These are phyloP conservation scores for Dioscorea dumetorum DNA, from an alignment of 106 monocot species.

Conservation along the genomic window DNA sequence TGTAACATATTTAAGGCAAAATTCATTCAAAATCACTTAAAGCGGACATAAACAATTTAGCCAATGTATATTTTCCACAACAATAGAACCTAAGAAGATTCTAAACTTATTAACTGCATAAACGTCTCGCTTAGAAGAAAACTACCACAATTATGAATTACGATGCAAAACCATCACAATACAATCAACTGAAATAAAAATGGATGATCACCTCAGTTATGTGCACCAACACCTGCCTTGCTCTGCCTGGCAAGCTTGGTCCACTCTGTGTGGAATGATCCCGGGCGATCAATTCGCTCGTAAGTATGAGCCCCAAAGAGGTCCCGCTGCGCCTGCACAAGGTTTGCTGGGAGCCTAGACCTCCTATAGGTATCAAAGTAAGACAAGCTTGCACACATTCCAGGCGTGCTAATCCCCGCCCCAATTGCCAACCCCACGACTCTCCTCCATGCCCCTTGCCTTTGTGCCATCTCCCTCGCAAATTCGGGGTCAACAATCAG, in stretches of 20 bases:
- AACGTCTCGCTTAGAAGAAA: too few relatives aligned
- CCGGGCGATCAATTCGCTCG: conserved; percentile 7
- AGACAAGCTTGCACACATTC: conserved; percentile 6
- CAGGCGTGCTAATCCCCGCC: conserved; percentile 6
- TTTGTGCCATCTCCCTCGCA: conserved; percentile 9
- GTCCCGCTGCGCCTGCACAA: conserved; percentile 9
- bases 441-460: conserved; percentile 9
- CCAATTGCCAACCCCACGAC: conserved; percentile 6
- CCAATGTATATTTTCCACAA: too few relatives aligned
- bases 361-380: conserved; percentile 10
- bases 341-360: conserved; percentile 8
- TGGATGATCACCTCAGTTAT: conserved; percentile 2
- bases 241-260: conserved; percentile 8
- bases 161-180: too few relatives aligned
- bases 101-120: too few relatives aligned
- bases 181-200: not conserved
- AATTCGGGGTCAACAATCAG: conserved; percentile 12
- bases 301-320: conserved; percentile 13
- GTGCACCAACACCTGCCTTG: not conserved
- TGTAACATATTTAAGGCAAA: too few relatives aligned
- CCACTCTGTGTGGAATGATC: conserved; percentile 15
- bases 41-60: too few relatives aligned
- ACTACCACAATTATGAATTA: too few relatives aligned
- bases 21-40: too few relatives aligned
- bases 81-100: too few relatives aligned